phyloP scores from a whole-genome alignment of 495 filamentous ascomycete species.

The Gamarada debralockiae region DNA sequence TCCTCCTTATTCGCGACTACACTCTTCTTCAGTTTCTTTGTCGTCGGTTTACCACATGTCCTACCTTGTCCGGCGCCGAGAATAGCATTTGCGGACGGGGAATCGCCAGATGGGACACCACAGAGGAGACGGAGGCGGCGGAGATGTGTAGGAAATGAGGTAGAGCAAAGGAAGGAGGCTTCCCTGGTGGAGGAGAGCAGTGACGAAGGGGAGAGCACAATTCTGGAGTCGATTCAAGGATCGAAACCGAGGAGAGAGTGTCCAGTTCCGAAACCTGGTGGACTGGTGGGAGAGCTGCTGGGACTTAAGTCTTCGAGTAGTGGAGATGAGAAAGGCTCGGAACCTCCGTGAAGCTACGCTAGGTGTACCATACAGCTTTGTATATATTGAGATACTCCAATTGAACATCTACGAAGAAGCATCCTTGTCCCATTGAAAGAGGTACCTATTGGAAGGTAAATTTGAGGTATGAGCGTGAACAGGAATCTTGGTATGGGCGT shows the following conservation, averaged over 20 bases:
- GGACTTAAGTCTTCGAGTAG: constrained; percentile 49
- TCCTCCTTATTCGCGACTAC: constrained; percentile 92
- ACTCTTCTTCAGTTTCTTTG: constrained; percentile 83
- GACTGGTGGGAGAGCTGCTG: constrained; percentile 67
- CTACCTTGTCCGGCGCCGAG: constrained; percentile 89
- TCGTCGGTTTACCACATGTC: constrained; percentile 88
- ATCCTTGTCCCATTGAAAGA: too few relatives aligned
- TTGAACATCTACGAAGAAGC: too few relatives aligned
- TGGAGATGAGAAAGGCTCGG: constrained; percentile 8
- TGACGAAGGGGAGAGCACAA: constrained; percentile 35
- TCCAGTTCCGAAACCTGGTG: constrained; percentile 80
- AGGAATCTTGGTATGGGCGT: too few relatives aligned
- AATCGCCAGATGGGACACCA: constrained; percentile 42
- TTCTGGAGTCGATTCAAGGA: constrained; percentile 1
- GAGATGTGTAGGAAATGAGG: constrained; percentile 9
- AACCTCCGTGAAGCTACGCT: constrained; percentile 24
- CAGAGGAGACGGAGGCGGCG: constrained; percentile 42
- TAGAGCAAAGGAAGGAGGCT: constrained; percentile 8
- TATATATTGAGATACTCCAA: too few relatives aligned
- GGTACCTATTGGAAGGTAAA: too few relatives aligned
- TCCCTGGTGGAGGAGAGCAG: constrained; percentile 7
- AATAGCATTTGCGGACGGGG: constrained; percentile 66
- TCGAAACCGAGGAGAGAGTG: constrained; percentile 52
- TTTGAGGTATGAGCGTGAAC: too few relatives aligned
- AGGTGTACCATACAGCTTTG: too few relatives aligned